A percentile compares a stretch with the other conserved stretches of the same genome.
These are phyloP conservation scores for Echeveria elegans DNA, from an alignment of 164 flowering plant species.

Conservation along the genomic window DNA sequence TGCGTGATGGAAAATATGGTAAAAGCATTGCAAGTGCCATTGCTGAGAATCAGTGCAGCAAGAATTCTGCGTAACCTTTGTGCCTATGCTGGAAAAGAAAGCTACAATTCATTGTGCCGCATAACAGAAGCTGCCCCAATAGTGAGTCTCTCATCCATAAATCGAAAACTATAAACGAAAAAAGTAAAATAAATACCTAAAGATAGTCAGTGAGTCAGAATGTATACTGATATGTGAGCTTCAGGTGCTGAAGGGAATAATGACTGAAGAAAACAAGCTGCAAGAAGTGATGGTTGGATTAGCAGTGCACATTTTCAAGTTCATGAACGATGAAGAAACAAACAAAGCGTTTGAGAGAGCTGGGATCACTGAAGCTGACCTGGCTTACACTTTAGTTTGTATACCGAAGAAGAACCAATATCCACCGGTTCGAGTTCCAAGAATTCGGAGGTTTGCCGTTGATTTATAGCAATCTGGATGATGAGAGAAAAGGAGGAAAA, in stretches of 20 bases:
- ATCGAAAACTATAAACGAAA: neutral
- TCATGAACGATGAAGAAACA: conserved; percentile 43
- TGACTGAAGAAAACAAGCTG: conserved; percentile 52
- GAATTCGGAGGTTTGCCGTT: conserved; percentile 68
- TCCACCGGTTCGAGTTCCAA: conserved; percentile 59
- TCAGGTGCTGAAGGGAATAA: conserved; percentile 64
- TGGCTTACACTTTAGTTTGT: conserved; percentile 44
- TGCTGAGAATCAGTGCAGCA: conserved; percentile 51
- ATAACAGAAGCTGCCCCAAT: conserved; percentile 50
- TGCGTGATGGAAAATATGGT: conserved; percentile 37
- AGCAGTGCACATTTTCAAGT: conserved; percentile 57
- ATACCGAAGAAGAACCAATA: conserved; percentile 39
- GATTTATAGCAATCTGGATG: conserved; percentile 86
- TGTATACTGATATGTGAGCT: neutral
- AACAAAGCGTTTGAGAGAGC: conserved; percentile 27
- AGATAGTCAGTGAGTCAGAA: neutral
- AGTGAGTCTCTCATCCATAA: conserved; percentile 34
- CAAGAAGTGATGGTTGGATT: conserved; percentile 88
- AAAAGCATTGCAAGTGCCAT: conserved; percentile 36
- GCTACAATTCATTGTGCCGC: conserved; percentile 34
- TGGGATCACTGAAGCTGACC: conserved; percentile 31
- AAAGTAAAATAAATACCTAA: neutral
- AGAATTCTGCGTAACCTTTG: conserved; percentile 75
- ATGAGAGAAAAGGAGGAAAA: conserved; percentile 45
- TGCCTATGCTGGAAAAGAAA: conserved; percentile 39